Evolutionary conservation across 1,284 basidiomycete species (phyloP).

Genomic region (Anthracocystis walkeri): DNA sequence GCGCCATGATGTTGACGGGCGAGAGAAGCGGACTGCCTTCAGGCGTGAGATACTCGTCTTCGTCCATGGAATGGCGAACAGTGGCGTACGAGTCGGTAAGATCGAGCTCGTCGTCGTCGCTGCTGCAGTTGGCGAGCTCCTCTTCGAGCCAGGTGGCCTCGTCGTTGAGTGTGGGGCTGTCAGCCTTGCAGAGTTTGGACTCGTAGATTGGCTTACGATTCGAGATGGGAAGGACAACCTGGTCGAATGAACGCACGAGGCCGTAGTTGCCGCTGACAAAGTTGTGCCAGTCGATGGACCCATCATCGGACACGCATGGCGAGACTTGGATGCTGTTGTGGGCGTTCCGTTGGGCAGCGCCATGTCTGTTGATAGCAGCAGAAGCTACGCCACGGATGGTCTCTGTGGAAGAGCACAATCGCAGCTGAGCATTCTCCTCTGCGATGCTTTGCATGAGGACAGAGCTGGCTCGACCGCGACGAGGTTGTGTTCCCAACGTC

Average conservation of each 20-base stretch:
- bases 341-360: neutral
- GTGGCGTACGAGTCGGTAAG: constrained; percentile 14
- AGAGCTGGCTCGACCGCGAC: constrained; percentile 8
- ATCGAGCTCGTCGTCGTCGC: constrained; percentile 26
- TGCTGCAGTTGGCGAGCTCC: constrained; percentile 41
- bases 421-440: constrained; percentile 26
- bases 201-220: constrained; percentile 14
- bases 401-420: constrained; percentile 25
- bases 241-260: neutral
- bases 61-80: constrained; percentile 12
- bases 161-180: constrained; percentile 45
- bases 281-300: constrained; percentile 32
- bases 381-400: constrained; percentile 22
- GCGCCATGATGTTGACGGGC: constrained; percentile 16
- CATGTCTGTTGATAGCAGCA: neutral
- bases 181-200: constrained; percentile 35
- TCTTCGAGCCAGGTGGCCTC: constrained; percentile 48
- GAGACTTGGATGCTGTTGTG: constrained; percentile 32
- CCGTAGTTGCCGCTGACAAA: constrained; percentile 40
- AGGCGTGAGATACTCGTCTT: constrained; percentile 38
- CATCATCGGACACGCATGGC: constrained; percentile 21
- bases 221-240: constrained; percentile 19
- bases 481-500: neutral
- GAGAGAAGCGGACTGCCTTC: constrained; percentile 29
- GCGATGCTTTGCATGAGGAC: constrained; percentile 35